Conservation (phyloP, 2,329 filamentous ascomycete genomes). For the Niveomyces coronatus region DNA sequence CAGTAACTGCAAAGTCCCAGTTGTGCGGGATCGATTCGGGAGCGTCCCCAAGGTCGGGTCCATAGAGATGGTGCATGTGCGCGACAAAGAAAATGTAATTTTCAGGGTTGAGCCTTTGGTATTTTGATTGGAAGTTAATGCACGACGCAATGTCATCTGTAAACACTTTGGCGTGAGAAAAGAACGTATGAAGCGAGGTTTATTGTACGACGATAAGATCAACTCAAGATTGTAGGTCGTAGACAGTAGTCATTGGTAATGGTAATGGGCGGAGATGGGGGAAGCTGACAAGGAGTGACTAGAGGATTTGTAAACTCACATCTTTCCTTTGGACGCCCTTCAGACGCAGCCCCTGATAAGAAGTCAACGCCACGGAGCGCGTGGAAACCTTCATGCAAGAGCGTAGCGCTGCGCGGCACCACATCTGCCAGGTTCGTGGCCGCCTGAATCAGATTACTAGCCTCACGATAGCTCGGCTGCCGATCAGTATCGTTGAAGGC, state of each 20-base stretch:
- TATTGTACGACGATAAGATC: no score
- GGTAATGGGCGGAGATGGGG: no score
- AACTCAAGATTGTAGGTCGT: no score
- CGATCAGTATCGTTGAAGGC: background rate
- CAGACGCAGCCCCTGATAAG: background rate
- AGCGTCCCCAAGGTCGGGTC: background rate
- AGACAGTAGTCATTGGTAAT: no score
- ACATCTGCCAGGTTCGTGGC: background rate
- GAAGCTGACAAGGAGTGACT: no score
- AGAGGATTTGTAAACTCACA: no score
- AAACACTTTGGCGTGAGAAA: background rate
- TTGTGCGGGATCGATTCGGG: background rate
- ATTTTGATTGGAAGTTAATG: background rate
- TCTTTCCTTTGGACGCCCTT: no score
- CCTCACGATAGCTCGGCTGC: background rate
- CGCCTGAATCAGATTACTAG: background rate
- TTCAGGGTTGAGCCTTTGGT: background rate
- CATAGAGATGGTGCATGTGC: constrained; percentile 1
- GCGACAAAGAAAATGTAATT: constrained; percentile 5
- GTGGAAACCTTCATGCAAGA: background rate
- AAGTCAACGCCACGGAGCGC: background rate
- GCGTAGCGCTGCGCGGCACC: background rate
- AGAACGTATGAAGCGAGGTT: no score
- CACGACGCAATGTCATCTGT: background rate
- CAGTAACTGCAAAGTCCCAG: background rate